Evolutionary conservation across 768 basidiomycete species (phyloP).

Genomic region (Leccinellum rugosiceps): DNA sequence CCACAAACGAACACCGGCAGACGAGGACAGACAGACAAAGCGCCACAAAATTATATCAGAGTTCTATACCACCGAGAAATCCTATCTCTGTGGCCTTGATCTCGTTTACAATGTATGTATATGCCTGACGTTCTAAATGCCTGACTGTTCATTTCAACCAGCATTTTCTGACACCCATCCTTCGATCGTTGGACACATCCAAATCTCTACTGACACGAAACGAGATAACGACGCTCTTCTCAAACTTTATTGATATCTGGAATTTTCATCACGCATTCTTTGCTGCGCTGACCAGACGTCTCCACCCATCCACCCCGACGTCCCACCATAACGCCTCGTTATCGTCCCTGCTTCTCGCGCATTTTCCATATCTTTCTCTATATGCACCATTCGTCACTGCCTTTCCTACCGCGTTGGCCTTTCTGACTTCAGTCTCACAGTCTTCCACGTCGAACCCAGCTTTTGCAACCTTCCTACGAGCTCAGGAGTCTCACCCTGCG

Average conservation of each 20-base stretch:
- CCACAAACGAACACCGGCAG: constrained; percentile 36
- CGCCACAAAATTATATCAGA: constrained; percentile 72
- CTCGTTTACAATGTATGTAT: constrained; percentile 71
- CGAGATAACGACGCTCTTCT: constrained; percentile 72
- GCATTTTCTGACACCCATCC: constrained; percentile 82
- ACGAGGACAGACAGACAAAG: constrained; percentile 53
- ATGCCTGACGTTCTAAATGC: neutral
- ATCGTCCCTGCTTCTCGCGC: constrained; percentile 65
- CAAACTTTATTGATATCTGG: constrained; percentile 91
- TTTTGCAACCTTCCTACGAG: constrained; percentile 62
- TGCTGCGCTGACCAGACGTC: constrained; percentile 50
- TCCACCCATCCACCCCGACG: constrained; percentile 24
- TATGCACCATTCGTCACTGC: constrained; percentile 84
- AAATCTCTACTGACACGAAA: constrained; percentile 67
- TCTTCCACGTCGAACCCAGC: constrained; percentile 37
- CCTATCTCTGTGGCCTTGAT: constrained; percentile 79
- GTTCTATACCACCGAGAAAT: constrained; percentile 76
- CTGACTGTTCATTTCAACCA: constrained; percentile 27
- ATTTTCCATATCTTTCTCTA: constrained; percentile 85
- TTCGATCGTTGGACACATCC: constrained; percentile 65
- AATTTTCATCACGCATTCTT: constrained; percentile 79
- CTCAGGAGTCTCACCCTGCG: constrained; percentile 63
- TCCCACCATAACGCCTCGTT: constrained; percentile 38
- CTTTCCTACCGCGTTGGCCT: constrained; percentile 63
- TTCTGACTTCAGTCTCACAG: constrained; percentile 53